These are phyloP conservation scores for Hermanozyma aechmeae DNA, from an alignment of 805 yeast genomes.

Conservation along the genomic window DNA sequence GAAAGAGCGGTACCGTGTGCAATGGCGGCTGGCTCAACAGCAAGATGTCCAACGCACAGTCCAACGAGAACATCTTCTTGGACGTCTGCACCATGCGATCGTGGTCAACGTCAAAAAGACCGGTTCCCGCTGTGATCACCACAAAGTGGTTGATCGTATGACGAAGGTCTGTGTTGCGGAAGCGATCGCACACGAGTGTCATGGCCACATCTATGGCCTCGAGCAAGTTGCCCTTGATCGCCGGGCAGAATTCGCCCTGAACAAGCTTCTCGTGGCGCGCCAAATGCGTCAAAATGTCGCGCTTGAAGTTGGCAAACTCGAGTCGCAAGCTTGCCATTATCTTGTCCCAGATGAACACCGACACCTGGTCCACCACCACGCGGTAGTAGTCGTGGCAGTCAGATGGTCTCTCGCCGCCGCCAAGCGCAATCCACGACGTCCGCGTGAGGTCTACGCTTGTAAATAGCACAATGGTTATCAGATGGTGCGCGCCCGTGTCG, in stretches of 20 bases:
- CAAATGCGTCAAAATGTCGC: slow-evolving; percentile 53
- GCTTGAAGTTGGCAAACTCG: slow-evolving; percentile 76
- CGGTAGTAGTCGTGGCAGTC: slow-evolving; percentile 74
- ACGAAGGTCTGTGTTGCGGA: slow-evolving; percentile 75
- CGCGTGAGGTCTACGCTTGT: slow-evolving; percentile 62
- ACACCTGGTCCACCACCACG: slow-evolving; percentile 92
- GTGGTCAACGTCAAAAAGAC: slow-evolving; percentile 85
- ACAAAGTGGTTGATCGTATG: slow-evolving; percentile 89
- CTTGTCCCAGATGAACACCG: slow-evolving; percentile 79
- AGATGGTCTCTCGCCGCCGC: slow-evolving; percentile 62
- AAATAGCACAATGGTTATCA: slow-evolving; percentile 81
- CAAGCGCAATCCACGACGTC: slow-evolving; percentile 46
- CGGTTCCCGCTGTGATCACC: slow-evolving; percentile 86
- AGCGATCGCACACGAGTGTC: slow-evolving; percentile 65
- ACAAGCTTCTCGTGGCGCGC: slow-evolving; percentile 25
- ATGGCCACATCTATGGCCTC: slow-evolving; percentile 85
- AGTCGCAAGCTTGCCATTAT: slow-evolving; percentile 80
- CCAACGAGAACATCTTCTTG: slow-evolving; percentile 64
- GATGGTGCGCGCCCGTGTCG: slow-evolving; percentile 78
- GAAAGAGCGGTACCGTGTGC: slow-evolving; percentile 82
- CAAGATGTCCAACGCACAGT: slow-evolving; percentile 79
- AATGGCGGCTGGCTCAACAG: slow-evolving; percentile 87
- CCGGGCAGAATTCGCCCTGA: slow-evolving; percentile 58
- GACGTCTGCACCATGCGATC: slow-evolving; percentile 68
- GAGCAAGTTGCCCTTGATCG: slow-evolving; percentile 80